A percentile compares a stretch with the other conserved stretches of the same genome.
Conservation (phyloP, 2,329 filamentous ascomycete species). For the Ophiocordyceps camponoti-leonardi region DNA sequence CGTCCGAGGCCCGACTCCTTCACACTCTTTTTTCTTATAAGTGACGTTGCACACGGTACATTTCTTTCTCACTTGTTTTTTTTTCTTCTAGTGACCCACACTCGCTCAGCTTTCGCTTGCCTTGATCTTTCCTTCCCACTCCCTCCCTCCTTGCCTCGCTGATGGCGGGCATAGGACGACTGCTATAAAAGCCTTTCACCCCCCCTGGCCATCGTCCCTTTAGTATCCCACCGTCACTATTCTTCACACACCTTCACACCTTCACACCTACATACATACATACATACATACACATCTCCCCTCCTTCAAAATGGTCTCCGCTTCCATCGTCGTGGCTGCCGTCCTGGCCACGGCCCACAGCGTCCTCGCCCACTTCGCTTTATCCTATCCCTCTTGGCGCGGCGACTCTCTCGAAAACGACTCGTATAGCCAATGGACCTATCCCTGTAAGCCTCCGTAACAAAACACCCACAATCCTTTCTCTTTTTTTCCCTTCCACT, state of each 20-base stretch:
- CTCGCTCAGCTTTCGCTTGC: too few relatives aligned
- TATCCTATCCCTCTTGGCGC: slow-evolving; percentile 31
- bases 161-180: too few relatives aligned
- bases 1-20: too few relatives aligned
- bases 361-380: slow-evolving; percentile 28
- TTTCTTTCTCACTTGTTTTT: too few relatives aligned
- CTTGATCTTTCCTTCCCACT: too few relatives aligned
- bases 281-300: neutral
- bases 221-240: neutral
- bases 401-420: slow-evolving; percentile 25
- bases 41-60: too few relatives aligned
- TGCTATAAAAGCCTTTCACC: neutral
- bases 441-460: slow-evolving; percentile 32
- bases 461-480: neutral
- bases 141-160: too few relatives aligned
- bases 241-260: neutral
- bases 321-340: slow-evolving; percentile 10
- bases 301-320: slow-evolving; percentile 12
- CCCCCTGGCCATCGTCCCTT: neutral
- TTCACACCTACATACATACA: too few relatives aligned
- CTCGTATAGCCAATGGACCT: slow-evolving; percentile 28
- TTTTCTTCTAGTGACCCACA: too few relatives aligned
- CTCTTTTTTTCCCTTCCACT: too few relatives aligned
- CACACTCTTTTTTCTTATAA: too few relatives aligned
- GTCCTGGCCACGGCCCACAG: slow-evolving; percentile 16